A percentile compares a stretch with the other conserved stretches of the same genome.
phyloP scores from a whole-genome alignment of 768 basidiomycete genomes.

The Mycena vitilis region DNA sequence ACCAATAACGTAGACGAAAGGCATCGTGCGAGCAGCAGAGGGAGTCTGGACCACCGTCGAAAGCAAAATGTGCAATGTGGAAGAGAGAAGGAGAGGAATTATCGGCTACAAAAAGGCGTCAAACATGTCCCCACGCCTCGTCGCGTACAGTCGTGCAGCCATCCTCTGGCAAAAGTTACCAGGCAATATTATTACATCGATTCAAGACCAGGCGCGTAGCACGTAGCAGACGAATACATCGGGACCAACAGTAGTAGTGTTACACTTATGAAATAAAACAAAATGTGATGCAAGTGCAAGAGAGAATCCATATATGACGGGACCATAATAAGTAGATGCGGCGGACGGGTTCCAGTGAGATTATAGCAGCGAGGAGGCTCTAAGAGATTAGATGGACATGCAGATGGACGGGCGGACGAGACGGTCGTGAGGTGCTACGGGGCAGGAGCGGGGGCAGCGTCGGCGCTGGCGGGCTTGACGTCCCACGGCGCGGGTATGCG shows the following conservation, averaged over 20 bases:
- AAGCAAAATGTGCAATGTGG: too few species aligned
- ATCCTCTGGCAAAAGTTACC: too few species aligned
- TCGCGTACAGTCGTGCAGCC: too few species aligned
- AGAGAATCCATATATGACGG: conserved; percentile 22
- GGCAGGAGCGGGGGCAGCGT: background rate
- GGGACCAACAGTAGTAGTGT: background rate
- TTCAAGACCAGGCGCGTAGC: too few species aligned
- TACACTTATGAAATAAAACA: conserved; percentile 22
- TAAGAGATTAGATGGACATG: conserved; percentile 16
- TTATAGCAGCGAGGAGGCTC: conserved; percentile 5
- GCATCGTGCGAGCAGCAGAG: conserved; percentile 44
- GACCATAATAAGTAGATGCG: conserved; percentile 20
- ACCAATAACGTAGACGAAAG: conserved; percentile 69
- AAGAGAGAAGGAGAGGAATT: too few species aligned
- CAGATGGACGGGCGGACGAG: background rate
- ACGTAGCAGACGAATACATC: background rate
- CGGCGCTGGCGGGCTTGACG: conserved; percentile 51
- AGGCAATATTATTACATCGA: too few species aligned
- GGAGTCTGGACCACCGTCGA: too few species aligned
- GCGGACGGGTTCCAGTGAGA: background rate
- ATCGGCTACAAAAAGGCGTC: too few species aligned
- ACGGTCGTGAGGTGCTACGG: background rate
- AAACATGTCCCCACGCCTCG: too few species aligned
- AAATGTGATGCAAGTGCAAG: conserved; percentile 17
- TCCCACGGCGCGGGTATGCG: conserved; percentile 82